Percentiles rank a stretch among this genome's conserved stretches.
These are phyloP conservation scores for Apophysomyces trapeziformis DNA, from an alignment of 371 early-diverging fungal species.

Conservation along the genomic window DNA sequence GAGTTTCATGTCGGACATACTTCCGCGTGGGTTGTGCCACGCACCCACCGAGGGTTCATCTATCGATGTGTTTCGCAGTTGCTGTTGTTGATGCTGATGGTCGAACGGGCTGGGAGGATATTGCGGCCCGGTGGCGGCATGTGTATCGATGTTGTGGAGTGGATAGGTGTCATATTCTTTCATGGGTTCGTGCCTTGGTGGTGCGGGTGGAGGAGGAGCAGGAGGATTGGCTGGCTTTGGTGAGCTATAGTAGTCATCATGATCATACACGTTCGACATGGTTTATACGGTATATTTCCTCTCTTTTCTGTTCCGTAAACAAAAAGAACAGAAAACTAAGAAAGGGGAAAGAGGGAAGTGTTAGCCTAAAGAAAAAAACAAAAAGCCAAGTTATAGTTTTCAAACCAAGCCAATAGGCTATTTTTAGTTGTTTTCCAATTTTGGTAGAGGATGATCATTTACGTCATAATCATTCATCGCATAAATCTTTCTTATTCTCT, in stretches of 20 bases:
- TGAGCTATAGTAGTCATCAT: background rate
- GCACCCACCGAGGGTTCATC: conserved; percentile 18
- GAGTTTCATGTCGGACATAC: conserved; percentile 31
- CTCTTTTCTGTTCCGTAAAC: background rate
- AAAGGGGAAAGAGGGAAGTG: background rate
- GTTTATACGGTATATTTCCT: background rate
- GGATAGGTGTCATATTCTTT: conserved; percentile 3
- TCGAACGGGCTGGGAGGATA: conserved; percentile 25
- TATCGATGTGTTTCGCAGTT: background rate
- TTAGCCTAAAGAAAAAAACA: background rate
- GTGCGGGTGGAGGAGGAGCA: conserved; percentile 11
- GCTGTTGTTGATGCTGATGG: background rate
- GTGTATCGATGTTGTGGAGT: conserved; percentile 8
- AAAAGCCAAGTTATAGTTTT: conserved; percentile 5
- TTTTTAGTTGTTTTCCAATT: background rate
- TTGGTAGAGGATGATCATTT: background rate
- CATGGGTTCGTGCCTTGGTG: conserved; percentile 12
- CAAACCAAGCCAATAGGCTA: conserved; percentile 6
- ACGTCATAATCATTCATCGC: background rate
- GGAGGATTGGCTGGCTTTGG: background rate
- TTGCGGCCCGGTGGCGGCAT: conserved; percentile 9
- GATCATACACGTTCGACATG: background rate
- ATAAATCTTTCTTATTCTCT: conserved; percentile 12
- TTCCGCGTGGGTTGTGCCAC: conserved; percentile 20
- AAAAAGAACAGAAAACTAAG: background rate